Conservation (phyloP, 202 grass and related monocot genomes). For the Panicum virgatum region DNA sequence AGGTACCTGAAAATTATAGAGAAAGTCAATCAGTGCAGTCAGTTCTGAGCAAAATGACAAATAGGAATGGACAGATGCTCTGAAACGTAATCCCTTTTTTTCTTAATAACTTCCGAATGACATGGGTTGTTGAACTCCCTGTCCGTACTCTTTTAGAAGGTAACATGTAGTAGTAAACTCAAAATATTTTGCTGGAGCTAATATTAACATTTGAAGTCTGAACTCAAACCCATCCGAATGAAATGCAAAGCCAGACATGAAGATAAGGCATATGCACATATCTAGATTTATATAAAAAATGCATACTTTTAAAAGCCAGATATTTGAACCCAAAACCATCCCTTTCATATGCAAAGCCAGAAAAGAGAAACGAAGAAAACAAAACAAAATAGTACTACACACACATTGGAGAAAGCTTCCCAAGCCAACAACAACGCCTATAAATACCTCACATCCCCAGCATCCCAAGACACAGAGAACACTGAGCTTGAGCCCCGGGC, state of each 20-base stretch:
- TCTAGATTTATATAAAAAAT: too few relatives aligned
- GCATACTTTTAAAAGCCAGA: too few relatives aligned
- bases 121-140: neutral
- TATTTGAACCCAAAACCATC: neutral
- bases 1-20: neutral
- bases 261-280: too few relatives aligned
- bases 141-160: neutral
- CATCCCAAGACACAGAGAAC: neutral
- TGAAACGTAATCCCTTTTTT: neutral
- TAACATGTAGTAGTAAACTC: neutral
- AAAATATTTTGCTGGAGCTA: neutral
- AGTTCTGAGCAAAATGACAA: neutral
- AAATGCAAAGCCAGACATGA: too few relatives aligned
- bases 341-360: neutral
- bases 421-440: neutral
- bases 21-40: neutral
- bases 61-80: neutral
- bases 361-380: neutral
- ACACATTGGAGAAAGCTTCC: neutral
- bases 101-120: neutral
- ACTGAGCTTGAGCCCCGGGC: neutral
- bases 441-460: neutral
- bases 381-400: neutral
- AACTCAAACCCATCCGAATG: too few relatives aligned
- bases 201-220: too few relatives aligned